Conservation (phyloP, 345 rosid genomes). For the Citrus cavaleriei region DNA sequence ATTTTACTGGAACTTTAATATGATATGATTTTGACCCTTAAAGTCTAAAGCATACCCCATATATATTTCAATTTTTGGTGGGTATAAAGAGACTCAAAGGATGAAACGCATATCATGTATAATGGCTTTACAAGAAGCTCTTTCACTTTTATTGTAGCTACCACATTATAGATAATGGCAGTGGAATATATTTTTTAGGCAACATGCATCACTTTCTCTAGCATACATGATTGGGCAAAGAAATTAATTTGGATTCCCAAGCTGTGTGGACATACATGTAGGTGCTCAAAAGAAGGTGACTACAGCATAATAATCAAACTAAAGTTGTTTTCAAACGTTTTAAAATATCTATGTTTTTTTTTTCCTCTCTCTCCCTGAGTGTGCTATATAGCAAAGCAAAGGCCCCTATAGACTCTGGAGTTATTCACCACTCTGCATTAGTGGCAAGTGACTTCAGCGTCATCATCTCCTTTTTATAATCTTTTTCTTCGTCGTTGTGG, state of each 20-base stretch:
- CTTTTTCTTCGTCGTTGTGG: slow-evolving; percentile 31
- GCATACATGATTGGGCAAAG: slow-evolving; percentile 14
- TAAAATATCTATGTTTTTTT: neutral
- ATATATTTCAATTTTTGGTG: neutral
- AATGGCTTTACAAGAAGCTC: slow-evolving; percentile 6
- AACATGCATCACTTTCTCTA: slow-evolving; percentile 13
- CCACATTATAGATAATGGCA: neutral
- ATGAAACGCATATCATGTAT: neutral
- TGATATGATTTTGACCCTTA: slow-evolving; percentile 1
- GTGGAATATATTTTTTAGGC: neutral
- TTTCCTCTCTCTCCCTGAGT: neutral
- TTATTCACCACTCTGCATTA: slow-evolving; percentile 13
- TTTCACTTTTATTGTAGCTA: slow-evolving; percentile 3
- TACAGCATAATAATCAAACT: slow-evolving; percentile 7
- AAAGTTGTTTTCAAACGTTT: slow-evolving; percentile 4
- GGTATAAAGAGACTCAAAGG: neutral
- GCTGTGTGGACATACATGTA: slow-evolving; percentile 8
- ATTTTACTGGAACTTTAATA: slow-evolving; percentile 8
- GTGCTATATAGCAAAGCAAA: slow-evolving; percentile 20
- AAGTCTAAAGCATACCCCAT: neutral
- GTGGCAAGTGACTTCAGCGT: slow-evolving; percentile 44
- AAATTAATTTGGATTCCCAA: slow-evolving; percentile 25
- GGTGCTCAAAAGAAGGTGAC: slow-evolving; percentile 18
- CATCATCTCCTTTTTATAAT: slow-evolving; percentile 23
- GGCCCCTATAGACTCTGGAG: neutral